Evolutionary conservation across 148 eudicot species (phyloP).

Genomic region (Heliosperma pusillum): DNA sequence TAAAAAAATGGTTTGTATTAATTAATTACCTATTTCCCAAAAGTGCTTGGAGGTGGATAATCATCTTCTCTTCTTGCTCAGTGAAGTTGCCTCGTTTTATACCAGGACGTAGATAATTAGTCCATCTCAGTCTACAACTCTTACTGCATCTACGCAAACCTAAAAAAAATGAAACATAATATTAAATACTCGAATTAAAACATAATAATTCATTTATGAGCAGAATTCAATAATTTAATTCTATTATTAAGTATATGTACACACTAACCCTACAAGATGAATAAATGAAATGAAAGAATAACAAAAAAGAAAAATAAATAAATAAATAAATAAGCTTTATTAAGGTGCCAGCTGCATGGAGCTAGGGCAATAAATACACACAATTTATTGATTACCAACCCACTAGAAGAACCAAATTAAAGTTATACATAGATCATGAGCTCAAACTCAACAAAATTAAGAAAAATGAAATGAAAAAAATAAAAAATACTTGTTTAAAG

Average conservation of each 20-base stretch:
- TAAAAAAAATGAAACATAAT: slow-evolving; percentile 14
- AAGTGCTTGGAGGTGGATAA: slow-evolving; percentile 89
- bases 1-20: too few species aligned
- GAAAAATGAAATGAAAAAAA: too few species aligned
- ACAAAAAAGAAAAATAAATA: neutral
- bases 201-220: neutral
- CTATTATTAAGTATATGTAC: too few species aligned
- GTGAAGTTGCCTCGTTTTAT: slow-evolving; percentile 85
- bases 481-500: neutral
- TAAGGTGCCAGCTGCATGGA: slow-evolving; percentile 20
- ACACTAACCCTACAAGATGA: neutral
- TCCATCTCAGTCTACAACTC: slow-evolving; percentile 92
- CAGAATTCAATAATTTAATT: neutral
- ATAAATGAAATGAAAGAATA: neutral
- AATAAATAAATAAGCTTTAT: neutral
- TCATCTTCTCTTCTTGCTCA: slow-evolving; percentile 87
- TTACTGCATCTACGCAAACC: slow-evolving; percentile 88
- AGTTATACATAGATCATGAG: neutral
- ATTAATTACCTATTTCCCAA: slow-evolving; percentile 68
- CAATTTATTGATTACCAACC: slow-evolving; percentile 51
- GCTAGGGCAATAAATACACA: slow-evolving; percentile 34
- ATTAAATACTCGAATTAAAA: neutral
- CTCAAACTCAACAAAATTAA: neutral
- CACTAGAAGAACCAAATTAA: neutral
- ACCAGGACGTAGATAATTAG: slow-evolving; percentile 89